These are phyloP conservation scores for Plasmodium blacklocki DNA, from an alignment of 169 alveolate species.

Conservation along the genomic window DNA sequence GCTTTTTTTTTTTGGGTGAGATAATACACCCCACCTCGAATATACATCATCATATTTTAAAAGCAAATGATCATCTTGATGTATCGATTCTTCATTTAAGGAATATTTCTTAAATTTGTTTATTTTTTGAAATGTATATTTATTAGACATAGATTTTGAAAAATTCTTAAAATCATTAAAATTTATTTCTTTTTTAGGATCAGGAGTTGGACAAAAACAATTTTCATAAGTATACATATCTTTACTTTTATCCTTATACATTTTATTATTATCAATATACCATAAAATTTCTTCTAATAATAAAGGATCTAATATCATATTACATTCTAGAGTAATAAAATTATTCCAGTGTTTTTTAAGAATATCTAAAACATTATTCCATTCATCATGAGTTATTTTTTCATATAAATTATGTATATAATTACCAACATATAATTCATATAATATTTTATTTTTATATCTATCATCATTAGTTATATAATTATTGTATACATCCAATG, in stretches of 20 bases:
- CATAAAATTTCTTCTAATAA: slow-evolving; percentile 69
- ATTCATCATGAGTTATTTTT: slow-evolving; percentile 22
- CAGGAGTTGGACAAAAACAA: slow-evolving; percentile 75
- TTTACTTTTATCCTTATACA: slow-evolving; percentile 70
- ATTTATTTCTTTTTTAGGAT: slow-evolving; percentile 51
- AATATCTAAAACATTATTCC: slow-evolving; percentile 37
- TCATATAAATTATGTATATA: slow-evolving; percentile 66
- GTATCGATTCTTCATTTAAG: slow-evolving; percentile 18
- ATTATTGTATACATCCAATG: slow-evolving; percentile 55
- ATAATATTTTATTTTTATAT: slow-evolving; percentile 42
- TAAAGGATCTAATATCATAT: slow-evolving; percentile 63
- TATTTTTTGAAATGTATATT: slow-evolving; percentile 36
- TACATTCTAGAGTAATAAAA: slow-evolving; percentile 63
- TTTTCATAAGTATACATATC: slow-evolving; percentile 46
- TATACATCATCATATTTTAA: slow-evolving; percentile 58
- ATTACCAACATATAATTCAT: slow-evolving; percentile 48
- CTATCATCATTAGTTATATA: slow-evolving; percentile 71
- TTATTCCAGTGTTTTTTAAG: slow-evolving; percentile 56
- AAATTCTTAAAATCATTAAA: slow-evolving; percentile 46
- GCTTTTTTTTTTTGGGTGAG: background rate
- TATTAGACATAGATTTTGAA: slow-evolving; percentile 55
- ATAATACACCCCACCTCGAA: background rate
- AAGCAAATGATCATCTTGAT: slow-evolving; percentile 1
- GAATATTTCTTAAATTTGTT: slow-evolving; percentile 46
- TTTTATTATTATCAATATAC: slow-evolving; percentile 71